Conservation (phyloP, 148 eudicot genomes). For the Pouteria glomerata region DNA sequence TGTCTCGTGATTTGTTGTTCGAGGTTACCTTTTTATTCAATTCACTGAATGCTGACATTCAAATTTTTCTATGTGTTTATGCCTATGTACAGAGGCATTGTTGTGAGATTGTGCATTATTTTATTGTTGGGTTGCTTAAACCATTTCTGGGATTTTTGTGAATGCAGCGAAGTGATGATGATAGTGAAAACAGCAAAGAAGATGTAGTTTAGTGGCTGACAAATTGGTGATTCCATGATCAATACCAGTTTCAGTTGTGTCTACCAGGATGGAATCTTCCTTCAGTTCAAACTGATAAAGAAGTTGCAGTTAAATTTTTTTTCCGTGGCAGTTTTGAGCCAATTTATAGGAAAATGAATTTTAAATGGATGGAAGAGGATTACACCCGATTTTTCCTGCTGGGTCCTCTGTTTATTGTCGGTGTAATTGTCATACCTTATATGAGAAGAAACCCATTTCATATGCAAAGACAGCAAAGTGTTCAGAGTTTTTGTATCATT, state of each 20-base stretch:
- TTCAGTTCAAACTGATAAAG: not conserved
- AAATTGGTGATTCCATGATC: not conserved
- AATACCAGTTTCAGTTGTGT: not conserved
- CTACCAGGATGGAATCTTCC: not conserved
- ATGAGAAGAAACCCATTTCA: not conserved
- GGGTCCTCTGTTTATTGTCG: constrained; percentile 7
- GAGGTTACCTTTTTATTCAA: no score
- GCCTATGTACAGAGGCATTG: no score
- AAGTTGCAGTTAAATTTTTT: not conserved
- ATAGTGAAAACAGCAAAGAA: constrained; percentile 76
- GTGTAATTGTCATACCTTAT: not conserved
- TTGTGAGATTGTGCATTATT: not conserved
- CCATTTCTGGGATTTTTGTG: not conserved
- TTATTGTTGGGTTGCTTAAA: not conserved
- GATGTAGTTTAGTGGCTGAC: constrained; percentile 46
- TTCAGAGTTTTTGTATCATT: not conserved
- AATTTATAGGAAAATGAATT: constrained; percentile 8
- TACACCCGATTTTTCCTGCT: constrained; percentile 10
- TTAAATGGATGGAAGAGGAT: constrained; percentile 5
- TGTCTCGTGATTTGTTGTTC: no score
- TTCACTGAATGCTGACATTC: no score
- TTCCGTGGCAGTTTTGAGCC: not conserved
- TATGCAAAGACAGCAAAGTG: not conserved
- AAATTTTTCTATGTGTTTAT: not conserved
- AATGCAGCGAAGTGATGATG: constrained; percentile 85